Base-by-base conservation (phyloP, 805 yeast genomes). In the Debaryomyces tyrocola region DNA sequence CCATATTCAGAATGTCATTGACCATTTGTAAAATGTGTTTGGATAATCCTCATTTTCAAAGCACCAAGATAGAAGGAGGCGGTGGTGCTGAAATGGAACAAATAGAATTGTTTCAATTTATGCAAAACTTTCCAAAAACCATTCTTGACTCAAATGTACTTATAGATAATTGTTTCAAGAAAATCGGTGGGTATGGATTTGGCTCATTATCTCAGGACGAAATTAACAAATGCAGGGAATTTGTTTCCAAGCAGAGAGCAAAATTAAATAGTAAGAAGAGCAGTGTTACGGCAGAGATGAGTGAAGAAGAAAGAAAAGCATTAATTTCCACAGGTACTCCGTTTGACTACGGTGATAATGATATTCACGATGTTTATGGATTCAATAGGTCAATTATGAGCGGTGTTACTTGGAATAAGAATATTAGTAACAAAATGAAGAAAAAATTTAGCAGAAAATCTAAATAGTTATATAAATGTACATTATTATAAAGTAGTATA, bases 181-280 rank as follows among this genome's bases (percentile, higher is more conserved):
- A 83, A 47, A 76, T 84, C 40, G 79, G 84, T 20, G 85, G 89
- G 0, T 73, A 70, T 47, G 77, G 78, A 8, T 83, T 83, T 58
- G 90, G 88, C 17, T 84, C 84, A 51, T 66, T 89, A 18, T 82
- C 91, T 1, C 96, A 91, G 59, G 89, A 83, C 36, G 97, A 92
- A 62, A 82, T 92, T 41, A 75, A 79, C 50, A 79, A 83, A 55
- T 86, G 96, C 58, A 77, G 95, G 41, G 80, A 80, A 55, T 91
- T 84, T 63, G 97, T 92, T 11, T 71, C 82, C 6, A 80, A 80
- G 34, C 85, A 82, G 56, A 64, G 95, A 44, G 64, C 65, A 33
- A 69, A 74, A 44, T 37, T 72, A 12, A 57, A 56, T 36, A 52
- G 50, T 33, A 69, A 63, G 41, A 67, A 57, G 45, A 53, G 48